phyloP scores from a whole-genome alignment of 768 basidiomycete genomes.

The Tulasnella sp. region DNA sequence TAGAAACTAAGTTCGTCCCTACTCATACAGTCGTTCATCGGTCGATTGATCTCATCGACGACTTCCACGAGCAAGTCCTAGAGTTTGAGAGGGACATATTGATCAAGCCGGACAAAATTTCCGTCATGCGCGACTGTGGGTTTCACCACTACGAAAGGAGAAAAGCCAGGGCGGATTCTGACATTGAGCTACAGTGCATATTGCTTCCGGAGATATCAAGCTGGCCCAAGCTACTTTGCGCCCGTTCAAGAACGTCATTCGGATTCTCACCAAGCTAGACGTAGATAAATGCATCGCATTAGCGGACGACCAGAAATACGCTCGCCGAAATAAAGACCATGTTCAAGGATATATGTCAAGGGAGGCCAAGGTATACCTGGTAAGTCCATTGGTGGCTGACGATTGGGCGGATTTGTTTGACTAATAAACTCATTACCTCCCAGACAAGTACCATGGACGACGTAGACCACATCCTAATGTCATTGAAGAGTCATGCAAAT shows the following conservation, averaged over 20 bases:
- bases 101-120: not conserved
- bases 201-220: slow-evolving; percentile 7
- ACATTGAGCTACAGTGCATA: not conserved
- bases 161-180: not conserved
- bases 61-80: not conserved
- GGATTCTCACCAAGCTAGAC: not conserved
- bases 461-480: not conserved
- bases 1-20: not conserved
- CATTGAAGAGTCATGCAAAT: not conserved
- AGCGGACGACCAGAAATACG: slow-evolving; percentile 4
- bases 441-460: not conserved
- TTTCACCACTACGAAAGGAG: not conserved
- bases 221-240: not conserved
- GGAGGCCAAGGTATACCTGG: not conserved
- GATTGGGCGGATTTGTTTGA: not conserved
- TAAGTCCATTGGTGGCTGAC: not conserved
- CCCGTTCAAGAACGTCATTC: not conserved
- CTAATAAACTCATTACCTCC: too few relatives aligned
- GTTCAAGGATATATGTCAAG: not conserved
- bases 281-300: not conserved
- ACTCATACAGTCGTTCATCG: not conserved
- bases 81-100: not conserved
- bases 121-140: slow-evolving; percentile 8
- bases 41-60: not conserved
- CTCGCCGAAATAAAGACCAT: not conserved